These are phyloP conservation scores for Royoungia palumana DNA, from an alignment of 768 basidiomycete genomes.

Conservation along the genomic window DNA sequence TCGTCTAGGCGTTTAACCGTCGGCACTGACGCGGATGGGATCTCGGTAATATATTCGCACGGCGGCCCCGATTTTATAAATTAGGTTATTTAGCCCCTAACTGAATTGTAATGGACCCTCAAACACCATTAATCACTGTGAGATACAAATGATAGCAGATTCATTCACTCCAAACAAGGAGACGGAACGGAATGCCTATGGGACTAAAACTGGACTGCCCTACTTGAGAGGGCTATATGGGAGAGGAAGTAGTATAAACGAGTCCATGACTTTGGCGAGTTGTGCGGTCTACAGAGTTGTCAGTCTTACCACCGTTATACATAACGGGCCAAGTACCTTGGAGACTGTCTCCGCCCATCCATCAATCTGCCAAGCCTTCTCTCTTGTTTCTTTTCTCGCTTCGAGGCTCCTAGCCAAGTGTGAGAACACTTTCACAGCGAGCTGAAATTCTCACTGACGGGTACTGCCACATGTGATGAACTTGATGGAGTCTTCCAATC, in stretches of 20 bases:
- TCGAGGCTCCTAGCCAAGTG: slow-evolving; percentile 57
- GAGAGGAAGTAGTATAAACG: slow-evolving; percentile 75
- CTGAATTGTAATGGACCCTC: background rate
- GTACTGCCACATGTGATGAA: slow-evolving; percentile 98
- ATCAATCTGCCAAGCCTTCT: slow-evolving; percentile 91
- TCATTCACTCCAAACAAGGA: background rate
- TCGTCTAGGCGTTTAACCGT: slow-evolving; percentile 1
- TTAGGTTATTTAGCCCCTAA: slow-evolving; percentile 11
- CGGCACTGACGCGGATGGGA: slow-evolving; percentile 6
- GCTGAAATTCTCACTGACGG: slow-evolving; percentile 50
- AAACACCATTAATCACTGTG: background rate
- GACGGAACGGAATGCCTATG: background rate
- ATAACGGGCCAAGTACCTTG: slow-evolving; percentile 51
- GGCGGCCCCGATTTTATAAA: background rate
- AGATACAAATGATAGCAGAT: background rate
- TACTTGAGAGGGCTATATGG: slow-evolving; percentile 85
- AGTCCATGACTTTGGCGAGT: slow-evolving; percentile 82
- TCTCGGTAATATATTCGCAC: slow-evolving; percentile 18
- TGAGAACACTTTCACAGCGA: slow-evolving; percentile 10
- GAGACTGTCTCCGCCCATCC: slow-evolving; percentile 95
- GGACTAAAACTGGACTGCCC: slow-evolving; percentile 4
- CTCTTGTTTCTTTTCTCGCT: slow-evolving; percentile 76
- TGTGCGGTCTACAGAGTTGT: slow-evolving; percentile 70
- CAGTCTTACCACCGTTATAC: background rate
- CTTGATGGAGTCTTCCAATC: slow-evolving; percentile 78